Evolutionary conservation across 805 yeast genomes (phyloP), one percentile per base, ranked within the genome.

Genomic region (Candida ficus): DNA sequence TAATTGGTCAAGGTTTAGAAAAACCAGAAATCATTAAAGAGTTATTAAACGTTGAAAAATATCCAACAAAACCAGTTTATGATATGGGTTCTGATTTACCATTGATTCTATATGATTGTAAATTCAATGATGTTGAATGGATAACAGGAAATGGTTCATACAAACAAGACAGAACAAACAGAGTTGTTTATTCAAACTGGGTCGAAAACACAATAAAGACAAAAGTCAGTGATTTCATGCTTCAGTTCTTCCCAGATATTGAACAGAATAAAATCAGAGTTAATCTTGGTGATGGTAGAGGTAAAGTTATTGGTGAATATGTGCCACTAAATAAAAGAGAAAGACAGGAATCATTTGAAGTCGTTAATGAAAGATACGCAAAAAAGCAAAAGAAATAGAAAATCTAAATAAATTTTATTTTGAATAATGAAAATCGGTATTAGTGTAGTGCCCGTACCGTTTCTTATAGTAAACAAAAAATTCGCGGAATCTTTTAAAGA

Each of bases 11-110:
- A 60, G 67, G 68, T 13, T 69, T 75, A 17, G 99, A 93, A 59
- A 42, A 57, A 0, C 82, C 88, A 0, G 53, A 60, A 1, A 60
- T 88, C 0, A 67, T 93, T 2, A 59, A 61, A 11, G 71, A 76
- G 3, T 63, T 93, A 43, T 58, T 90, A 33, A 73, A 91, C 52
- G 44, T 41, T 1, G 68, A 66, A 4, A 64, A 61, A 29, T 67
- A 63, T 37, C 87, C 95, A 0, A 63, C 76, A 23, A 78, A 81
- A 48, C 99, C 99, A 1, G 63, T 72, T 4, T 93, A 83, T 56
- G 89, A 80, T 31, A 86, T 91, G 86, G 98, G 96, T 0, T 75
- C 83, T 55, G 98, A 91, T 49, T 64, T 83, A 7, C 99, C 99
- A 1, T 67, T 93, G 50, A 80, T 91, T 4, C 64, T 93, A 30